Evolutionary conservation across 257 asterid species (phyloP).

Genomic region (Gentiana dahurica): DNA sequence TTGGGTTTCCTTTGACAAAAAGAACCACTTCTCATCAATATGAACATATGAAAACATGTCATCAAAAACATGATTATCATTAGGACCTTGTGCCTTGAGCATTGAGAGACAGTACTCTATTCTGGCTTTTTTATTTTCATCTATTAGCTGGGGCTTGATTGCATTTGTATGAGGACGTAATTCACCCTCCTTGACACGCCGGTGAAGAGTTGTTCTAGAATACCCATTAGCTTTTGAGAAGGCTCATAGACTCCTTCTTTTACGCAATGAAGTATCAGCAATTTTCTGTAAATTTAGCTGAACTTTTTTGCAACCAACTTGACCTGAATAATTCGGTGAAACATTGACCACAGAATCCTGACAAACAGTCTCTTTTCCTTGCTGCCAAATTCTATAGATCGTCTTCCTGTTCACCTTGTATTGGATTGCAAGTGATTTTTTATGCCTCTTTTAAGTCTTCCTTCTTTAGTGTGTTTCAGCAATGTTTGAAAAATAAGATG

Average conservation of each 20-base stretch:
- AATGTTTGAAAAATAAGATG: too few relatives aligned
- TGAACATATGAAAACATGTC: constrained; percentile 14
- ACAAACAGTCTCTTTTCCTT: too few relatives aligned
- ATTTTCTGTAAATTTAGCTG: neutral
- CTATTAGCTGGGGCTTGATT: constrained; percentile 9
- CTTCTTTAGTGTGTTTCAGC: too few relatives aligned
- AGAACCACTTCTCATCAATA: constrained; percentile 17
- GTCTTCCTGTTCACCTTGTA: too few relatives aligned
- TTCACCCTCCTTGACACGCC: neutral
- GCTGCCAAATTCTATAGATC: too few relatives aligned
- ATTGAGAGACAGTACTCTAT: constrained; percentile 13
- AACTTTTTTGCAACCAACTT: neutral
- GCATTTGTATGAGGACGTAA: constrained; percentile 7
- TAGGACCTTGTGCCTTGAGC: neutral
- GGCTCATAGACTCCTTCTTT: neutral
- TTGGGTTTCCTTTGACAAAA: neutral
- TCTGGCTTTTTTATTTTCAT: constrained; percentile 7
- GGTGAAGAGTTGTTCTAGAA: neutral
- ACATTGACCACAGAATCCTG: too few relatives aligned
- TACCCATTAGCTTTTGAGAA: neutral
- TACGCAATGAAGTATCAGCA: neutral
- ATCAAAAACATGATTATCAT: neutral
- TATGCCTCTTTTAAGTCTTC: too few relatives aligned
- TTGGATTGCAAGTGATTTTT: too few relatives aligned
- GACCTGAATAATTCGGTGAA: too few relatives aligned